phyloP scores from a whole-genome alignment of 2,329 filamentous ascomycete species.

The Cryoendolithus antarcticus region DNA sequence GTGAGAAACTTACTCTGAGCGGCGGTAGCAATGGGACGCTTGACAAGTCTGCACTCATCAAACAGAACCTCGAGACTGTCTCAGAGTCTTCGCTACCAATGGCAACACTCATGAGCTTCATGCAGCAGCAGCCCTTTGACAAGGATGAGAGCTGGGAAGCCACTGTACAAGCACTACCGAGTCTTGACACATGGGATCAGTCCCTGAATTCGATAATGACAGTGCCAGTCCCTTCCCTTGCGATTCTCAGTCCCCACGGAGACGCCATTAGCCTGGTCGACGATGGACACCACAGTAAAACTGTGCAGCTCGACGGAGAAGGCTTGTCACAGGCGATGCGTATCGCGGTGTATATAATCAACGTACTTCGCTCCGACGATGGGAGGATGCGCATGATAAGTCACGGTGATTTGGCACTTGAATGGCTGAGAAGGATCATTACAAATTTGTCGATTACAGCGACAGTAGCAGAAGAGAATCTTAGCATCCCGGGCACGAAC shows the following conservation, averaged over 20 bases:
- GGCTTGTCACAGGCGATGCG: constrained; percentile 63
- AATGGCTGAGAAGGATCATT: constrained; percentile 16
- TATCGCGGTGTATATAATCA: constrained; percentile 58
- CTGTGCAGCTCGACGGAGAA: constrained; percentile 41
- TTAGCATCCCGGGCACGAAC: constrained; percentile 45
- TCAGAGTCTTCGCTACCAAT: constrained; percentile 33
- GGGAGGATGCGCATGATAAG: constrained; percentile 15
- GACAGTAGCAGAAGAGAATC: constrained; percentile 48
- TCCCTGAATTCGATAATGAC: constrained; percentile 47
- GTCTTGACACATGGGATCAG: constrained; percentile 47
- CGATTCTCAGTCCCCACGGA: constrained; percentile 60
- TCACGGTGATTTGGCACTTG: constrained; percentile 16
- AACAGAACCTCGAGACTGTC: constrained; percentile 37
- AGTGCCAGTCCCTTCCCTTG: constrained; percentile 49
- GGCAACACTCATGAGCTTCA: constrained; percentile 44
- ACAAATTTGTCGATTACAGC: constrained; percentile 41
- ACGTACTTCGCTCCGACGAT: constrained; percentile 39
- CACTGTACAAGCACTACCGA: constrained; percentile 15
- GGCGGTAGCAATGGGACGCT: constrained; percentile 3
- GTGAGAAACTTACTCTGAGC: constrained; percentile 2
- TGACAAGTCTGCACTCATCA: constrained; percentile 37
- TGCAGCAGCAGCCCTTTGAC: constrained; percentile 30
- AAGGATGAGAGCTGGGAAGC: constrained; percentile 7
- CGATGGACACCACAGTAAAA: constrained; percentile 14
- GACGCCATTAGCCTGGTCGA: constrained; percentile 56